These are phyloP conservation scores for Suillus hirtellus DNA, from an alignment of 768 basidiomycete species.

Conservation along the genomic window DNA sequence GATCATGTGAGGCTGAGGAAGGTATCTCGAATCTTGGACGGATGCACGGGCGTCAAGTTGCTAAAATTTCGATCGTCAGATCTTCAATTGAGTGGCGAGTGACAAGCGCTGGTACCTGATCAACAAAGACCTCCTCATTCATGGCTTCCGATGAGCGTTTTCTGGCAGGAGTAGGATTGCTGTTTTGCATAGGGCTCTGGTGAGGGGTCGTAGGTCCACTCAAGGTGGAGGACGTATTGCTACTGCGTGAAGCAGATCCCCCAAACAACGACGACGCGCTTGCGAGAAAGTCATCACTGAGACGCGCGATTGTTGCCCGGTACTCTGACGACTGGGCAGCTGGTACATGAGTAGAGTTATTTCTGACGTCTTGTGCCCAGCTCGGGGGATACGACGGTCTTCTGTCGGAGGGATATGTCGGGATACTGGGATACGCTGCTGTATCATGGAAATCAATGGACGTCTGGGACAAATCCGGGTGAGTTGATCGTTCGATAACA, in stretches of 20 bases:
- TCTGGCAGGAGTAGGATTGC: conserved; percentile 28
- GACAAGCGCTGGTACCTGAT: conserved; percentile 35
- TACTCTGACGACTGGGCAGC: conserved; percentile 29
- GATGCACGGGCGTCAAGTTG: conserved; percentile 27
- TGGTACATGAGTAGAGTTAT: conserved; percentile 15
- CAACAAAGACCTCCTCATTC: conserved; percentile 27
- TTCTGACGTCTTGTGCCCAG: conserved; percentile 26
- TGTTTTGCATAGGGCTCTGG: conserved; percentile 17
- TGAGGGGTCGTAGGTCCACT: conserved; percentile 21
- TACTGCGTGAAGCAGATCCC: conserved; percentile 21
- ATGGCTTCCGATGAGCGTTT: conserved; percentile 34
- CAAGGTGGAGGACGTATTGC: conserved; percentile 21
- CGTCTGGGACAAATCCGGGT: neutral
- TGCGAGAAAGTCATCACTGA: conserved; percentile 34
- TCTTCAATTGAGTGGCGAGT: conserved; percentile 24
- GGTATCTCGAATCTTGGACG: conserved; percentile 24
- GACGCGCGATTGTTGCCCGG: conserved; percentile 33
- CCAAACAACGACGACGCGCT: conserved; percentile 33
- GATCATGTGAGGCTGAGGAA: conserved; percentile 25
- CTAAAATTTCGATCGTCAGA: conserved; percentile 28
- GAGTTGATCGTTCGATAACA: neutral
- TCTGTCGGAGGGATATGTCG: conserved; percentile 20
- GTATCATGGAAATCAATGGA: conserved; percentile 12
- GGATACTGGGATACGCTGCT: conserved; percentile 14
- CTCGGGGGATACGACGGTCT: conserved; percentile 24